Evolutionary conservation across 2,329 filamentous ascomycete genomes (phyloP), one percentile per base, ranked within the genome.

Genomic region (Alternaria dauci): DNA sequence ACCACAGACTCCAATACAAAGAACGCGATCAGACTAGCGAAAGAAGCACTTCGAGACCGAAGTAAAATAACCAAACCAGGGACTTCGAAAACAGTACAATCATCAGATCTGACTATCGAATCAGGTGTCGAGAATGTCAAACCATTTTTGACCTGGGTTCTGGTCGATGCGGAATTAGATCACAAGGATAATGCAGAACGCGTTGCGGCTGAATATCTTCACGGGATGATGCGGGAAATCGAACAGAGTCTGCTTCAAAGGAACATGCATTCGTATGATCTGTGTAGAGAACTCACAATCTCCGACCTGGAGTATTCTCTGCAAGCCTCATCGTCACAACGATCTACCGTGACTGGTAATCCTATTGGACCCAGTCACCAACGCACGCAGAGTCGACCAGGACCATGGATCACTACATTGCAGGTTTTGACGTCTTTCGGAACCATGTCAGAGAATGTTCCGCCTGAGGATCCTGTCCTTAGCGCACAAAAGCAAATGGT

Each of bases 171-270:
- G 16, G 36, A 18, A 39, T 14, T 39, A 16, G 6, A 39, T 7
- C 6, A 34, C 28, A 11, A 20, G n/a, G 44, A 18, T 9, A 16
- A 16, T 18, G 5, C 5, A 39, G 23, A 43, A 16, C 55, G 20
- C 0, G 6, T 52, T 7, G 36, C 55, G 9, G 55, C 55, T 4
- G 55, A 58, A 12, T 39, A 58, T 30, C 46, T 58, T 5, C 38
- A 38, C 34, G 28, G 39, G 11, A 52, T 58, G 11, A 58, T 58
- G 55, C 16, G 48, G 41, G 46, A 58, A 18, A 44, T 58, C 28
- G 47, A 58, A 36, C n/a, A 46, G 6, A 25, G 5, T 32, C 16
- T 20, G 8, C 8, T 34, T 23, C 20, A 23, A 9, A 44, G 46
- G 5, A 50, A 56, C 16, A 44, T 50, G 8, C 12, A 41, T 4